Evolutionary conservation across 257 asterid species (phyloP).

Genomic region (Nicotiana undulata): DNA sequence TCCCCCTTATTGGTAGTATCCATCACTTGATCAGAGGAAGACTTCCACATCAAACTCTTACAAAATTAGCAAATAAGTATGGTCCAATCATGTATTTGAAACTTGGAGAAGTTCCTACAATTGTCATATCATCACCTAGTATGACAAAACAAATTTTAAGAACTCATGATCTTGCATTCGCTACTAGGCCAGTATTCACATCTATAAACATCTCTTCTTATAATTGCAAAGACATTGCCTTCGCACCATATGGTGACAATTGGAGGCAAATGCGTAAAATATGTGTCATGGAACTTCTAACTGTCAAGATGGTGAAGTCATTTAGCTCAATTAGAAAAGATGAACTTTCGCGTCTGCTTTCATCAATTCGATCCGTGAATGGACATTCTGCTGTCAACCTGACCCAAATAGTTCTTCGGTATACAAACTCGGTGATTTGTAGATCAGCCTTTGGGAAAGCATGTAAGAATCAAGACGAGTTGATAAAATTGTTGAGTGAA

Average conservation of each 20-base stretch:
- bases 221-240: conserved; percentile 16
- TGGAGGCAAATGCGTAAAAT: not conserved
- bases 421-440: too few species aligned
- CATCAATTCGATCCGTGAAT: too few species aligned
- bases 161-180: conserved; percentile 4
- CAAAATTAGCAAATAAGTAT: not conserved
- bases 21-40: not conserved
- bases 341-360: too few species aligned
- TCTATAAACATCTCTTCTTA: conserved; percentile 23
- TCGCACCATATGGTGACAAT: conserved; percentile 5
- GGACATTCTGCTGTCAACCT: too few species aligned
- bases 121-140: not conserved
- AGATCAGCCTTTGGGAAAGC: too few species aligned
- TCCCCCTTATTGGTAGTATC: not conserved
- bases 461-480: too few species aligned
- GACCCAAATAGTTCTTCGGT: too few species aligned
- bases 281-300: not conserved
- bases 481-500: not conserved
- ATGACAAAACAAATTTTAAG: not conserved
- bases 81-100: not conserved
- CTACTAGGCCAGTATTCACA: conserved; percentile 22
- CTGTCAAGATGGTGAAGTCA: not conserved
- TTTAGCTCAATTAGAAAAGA: not conserved
- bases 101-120: not conserved
- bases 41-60: conserved; percentile 5